Conservation (phyloP, 73 alveolate species). For the Paraurostyla sp. region DNA sequence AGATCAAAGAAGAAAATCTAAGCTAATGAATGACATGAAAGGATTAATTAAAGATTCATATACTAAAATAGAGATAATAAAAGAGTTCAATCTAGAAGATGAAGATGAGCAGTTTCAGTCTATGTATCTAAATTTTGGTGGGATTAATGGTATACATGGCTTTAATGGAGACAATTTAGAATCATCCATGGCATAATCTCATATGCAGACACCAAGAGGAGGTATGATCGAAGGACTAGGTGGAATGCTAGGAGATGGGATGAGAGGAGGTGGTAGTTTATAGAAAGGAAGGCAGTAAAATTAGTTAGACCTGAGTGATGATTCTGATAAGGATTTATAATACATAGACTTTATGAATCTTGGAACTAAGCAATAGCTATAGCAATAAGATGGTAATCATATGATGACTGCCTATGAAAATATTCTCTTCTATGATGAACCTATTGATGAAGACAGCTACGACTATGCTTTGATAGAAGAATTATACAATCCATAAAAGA, state of each 20-base stretch:
- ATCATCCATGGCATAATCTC: neutral
- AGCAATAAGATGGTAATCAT: neutral
- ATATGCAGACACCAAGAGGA: conserved; percentile 2
- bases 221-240: conserved; percentile 22
- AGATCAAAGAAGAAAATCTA: neutral
- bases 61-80: neutral
- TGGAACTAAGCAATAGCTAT: neutral
- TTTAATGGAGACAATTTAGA: conserved; percentile 35
- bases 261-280: neutral
- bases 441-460: conserved; percentile 37
- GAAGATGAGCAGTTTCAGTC: conserved; percentile 32
- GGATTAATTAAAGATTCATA: neutral
- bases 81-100: conserved; percentile 9
- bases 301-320: neutral
- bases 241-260: conserved; percentile 19
- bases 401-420: conserved; percentile 9
- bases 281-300: neutral
- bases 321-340: neutral
- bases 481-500: conserved; percentile 16
- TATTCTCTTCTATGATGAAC: conserved; percentile 42
- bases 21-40: neutral
- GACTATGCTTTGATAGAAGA: conserved; percentile 24
- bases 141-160: neutral
- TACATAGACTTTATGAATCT: neutral
- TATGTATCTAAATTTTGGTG: neutral